phyloP scores from a whole-genome alignment of 2,329 filamentous ascomycete genomes.

The Exserohilum rostratum region DNA sequence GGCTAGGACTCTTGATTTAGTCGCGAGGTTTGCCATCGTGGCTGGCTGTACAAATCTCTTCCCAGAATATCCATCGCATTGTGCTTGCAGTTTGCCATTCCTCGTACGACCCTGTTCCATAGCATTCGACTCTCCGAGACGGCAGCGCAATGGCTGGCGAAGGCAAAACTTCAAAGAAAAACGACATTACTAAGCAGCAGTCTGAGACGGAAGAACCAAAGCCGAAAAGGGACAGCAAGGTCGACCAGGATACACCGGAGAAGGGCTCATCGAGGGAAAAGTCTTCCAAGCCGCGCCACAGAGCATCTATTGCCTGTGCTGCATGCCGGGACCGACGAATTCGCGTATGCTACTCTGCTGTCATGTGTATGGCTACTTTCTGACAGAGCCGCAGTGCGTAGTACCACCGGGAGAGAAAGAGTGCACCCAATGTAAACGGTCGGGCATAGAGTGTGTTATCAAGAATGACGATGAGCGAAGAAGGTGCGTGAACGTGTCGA shows the following conservation, averaged over 20 bases:
- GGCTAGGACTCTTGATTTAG: conserved; percentile 18
- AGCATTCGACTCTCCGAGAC: background rate
- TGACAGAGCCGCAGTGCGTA: conserved; percentile 53
- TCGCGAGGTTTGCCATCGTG: conserved; percentile 16
- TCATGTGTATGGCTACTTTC: conserved; percentile 22
- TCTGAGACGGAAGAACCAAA: conserved; percentile 23
- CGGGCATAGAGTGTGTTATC: conserved; percentile 60
- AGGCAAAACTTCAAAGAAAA: conserved; percentile 13
- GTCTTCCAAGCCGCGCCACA: conserved; percentile 42
- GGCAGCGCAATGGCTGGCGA: conserved; percentile 16
- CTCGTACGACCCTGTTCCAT: background rate
- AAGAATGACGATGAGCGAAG: conserved; percentile 64
- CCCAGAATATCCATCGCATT: conserved; percentile 10
- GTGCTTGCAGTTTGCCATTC: background rate
- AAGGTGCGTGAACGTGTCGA: conserved; percentile 45
- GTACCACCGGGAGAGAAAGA: conserved; percentile 59
- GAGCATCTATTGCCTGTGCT: conserved; percentile 63
- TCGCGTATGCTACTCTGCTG: conserved; percentile 37
- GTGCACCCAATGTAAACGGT: conserved; percentile 61
- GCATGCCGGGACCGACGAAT: conserved; percentile 57
- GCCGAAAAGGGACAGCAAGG: conserved; percentile 13
- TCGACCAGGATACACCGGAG: conserved; percentile 20
- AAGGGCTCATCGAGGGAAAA: conserved; percentile 25
- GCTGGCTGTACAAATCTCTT: conserved; percentile 1
- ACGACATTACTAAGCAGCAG: conserved; percentile 23